Evolutionary conservation across 495 filamentous ascomycete species (phyloP).

Genomic region (Letharia columbiana): DNA sequence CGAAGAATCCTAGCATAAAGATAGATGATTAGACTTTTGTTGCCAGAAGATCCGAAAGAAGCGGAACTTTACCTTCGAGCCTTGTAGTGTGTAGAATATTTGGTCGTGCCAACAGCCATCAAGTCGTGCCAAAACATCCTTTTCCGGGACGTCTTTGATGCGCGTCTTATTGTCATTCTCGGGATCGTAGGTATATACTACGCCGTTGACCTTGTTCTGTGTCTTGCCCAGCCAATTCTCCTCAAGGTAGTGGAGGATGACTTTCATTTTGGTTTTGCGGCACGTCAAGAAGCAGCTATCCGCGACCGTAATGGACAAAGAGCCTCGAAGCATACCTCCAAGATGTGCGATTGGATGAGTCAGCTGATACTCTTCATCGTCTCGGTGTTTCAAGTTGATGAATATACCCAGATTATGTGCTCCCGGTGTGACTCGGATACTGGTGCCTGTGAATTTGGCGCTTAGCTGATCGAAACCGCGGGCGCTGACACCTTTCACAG

Average conservation of each 20-base stretch:
- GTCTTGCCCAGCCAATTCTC: constrained; percentile 90
- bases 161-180: constrained; percentile 64
- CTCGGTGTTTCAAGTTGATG: constrained; percentile 68
- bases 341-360: constrained; percentile 92
- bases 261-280: constrained; percentile 76
- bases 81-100: constrained; percentile 54
- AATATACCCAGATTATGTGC: constrained; percentile 95
- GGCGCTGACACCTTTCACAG: constrained; percentile 80
- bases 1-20: constrained; percentile 47
- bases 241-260: constrained; percentile 83
- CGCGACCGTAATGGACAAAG: constrained; percentile 75
- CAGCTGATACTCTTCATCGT: constrained; percentile 86
- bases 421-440: constrained; percentile 81
- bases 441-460: constrained; percentile 96
- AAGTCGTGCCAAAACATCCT: constrained; percentile 73
- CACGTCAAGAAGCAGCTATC: constrained; percentile 84
- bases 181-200: constrained; percentile 81
- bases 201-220: constrained; percentile 83
- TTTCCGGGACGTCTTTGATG: constrained; percentile 77
- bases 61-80: constrained; percentile 35
- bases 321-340: constrained; percentile 75
- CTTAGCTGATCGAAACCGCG: constrained; percentile 91
- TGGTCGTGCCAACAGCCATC: constrained; percentile 76
- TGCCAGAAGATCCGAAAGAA: constrained; percentile 8
- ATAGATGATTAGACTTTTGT: constrained; percentile 27